A percentile compares a stretch with the other conserved stretches of the same genome.
phyloP scores from a whole-genome alignment of 2,329 filamentous ascomycete species.

The Claviceps humidiphila region DNA sequence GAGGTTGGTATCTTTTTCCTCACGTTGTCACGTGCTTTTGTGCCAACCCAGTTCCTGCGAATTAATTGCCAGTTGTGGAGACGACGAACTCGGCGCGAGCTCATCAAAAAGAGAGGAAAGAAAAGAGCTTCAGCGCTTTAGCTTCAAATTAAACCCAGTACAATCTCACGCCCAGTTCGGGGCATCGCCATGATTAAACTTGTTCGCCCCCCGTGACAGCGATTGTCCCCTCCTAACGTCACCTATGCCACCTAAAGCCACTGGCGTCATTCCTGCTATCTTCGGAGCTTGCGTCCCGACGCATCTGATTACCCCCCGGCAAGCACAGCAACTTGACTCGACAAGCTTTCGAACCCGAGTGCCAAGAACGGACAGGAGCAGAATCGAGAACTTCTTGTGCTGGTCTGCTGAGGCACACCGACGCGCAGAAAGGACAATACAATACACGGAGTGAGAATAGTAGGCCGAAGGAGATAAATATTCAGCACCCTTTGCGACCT shows the following conservation, averaged over 20 bases:
- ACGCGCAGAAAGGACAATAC: no score
- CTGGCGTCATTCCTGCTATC: not conserved
- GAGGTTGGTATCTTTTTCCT: no score
- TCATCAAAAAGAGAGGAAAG: not conserved
- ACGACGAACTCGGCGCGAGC: not conserved
- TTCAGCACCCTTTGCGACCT: no score
- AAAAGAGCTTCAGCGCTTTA: not conserved
- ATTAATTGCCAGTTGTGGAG: not conserved
- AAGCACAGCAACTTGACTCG: not conserved
- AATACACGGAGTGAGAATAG: no score
- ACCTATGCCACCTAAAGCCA: not conserved
- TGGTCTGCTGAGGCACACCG: no score
- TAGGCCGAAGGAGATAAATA: no score
- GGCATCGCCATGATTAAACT: not conserved
- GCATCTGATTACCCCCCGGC: not conserved
- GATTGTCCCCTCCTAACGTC: not conserved
- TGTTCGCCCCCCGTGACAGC: not conserved
- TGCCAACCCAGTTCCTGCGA: not conserved
- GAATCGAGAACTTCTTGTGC: not conserved
- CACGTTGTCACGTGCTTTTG: conserved; percentile 3
- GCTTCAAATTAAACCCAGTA: not conserved
- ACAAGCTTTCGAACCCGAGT: not conserved
- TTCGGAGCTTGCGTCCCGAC: not conserved
- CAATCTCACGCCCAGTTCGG: not conserved
- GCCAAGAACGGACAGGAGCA: not conserved